Percentiles rank a stretch among this genome's conserved stretches.
These are phyloP conservation scores for Salix caprea DNA, from an alignment of 345 rosid genomes.

Conservation along the genomic window DNA sequence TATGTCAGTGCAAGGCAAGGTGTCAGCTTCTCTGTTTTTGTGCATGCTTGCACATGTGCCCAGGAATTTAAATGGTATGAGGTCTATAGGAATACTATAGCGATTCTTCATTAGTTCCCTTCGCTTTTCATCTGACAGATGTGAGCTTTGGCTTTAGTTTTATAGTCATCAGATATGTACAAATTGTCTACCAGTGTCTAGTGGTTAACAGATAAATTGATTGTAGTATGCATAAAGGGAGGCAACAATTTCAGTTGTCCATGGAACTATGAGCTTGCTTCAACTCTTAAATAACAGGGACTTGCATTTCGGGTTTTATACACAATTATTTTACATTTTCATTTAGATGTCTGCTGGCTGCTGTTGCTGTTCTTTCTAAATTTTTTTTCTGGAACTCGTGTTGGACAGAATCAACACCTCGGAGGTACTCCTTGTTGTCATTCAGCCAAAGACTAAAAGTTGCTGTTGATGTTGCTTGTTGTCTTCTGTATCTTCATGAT, in stretches of 20 bases:
- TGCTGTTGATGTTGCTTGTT: conserved; percentile 69
- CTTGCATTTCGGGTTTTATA: conserved; percentile 1
- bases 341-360: background rate
- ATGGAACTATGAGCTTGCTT: background rate
- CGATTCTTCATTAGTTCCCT: background rate
- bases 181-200: background rate
- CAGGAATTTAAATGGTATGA: background rate
- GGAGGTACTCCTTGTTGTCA: conserved; percentile 71
- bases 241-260: background rate
- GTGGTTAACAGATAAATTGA: background rate
- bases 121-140: background rate
- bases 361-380: background rate
- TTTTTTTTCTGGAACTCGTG: conserved; percentile 3
- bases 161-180: background rate
- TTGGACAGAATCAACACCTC: conserved; percentile 80
- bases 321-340: background rate
- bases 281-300: background rate
- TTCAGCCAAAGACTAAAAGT: conserved; percentile 76
- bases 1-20: background rate
- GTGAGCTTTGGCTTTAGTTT: background rate
- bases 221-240: background rate
- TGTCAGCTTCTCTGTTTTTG: background rate
- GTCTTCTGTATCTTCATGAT: conserved; percentile 77
- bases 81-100: background rate
- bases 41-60: background rate